Conservation (phyloP, 805 yeast genomes). For the Candida incommunis region DNA sequence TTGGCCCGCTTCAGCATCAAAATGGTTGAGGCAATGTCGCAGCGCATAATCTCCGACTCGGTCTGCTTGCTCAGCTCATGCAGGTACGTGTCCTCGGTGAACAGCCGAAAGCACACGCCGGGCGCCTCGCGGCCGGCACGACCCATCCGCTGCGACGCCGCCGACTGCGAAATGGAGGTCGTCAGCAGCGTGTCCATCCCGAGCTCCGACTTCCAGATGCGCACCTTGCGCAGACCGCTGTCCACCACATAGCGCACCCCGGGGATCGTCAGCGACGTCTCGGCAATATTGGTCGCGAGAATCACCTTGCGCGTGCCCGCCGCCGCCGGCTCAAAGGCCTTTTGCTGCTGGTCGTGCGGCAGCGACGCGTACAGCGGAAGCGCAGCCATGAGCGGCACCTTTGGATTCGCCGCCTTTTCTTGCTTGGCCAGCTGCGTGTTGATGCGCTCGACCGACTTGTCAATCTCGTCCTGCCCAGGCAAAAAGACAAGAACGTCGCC, state of each 20-base stretch:
- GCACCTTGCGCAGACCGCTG: constrained; percentile 82
- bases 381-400: constrained; percentile 59
- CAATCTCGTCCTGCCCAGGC: constrained; percentile 97
- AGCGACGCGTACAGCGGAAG: constrained; percentile 89
- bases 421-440: constrained; percentile 30
- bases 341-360: constrained; percentile 69
- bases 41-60: constrained; percentile 83
- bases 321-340: constrained; percentile 56
- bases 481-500: constrained; percentile 90
- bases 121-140: constrained; percentile 98
- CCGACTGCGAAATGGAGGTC: constrained; percentile 84
- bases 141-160: constrained; percentile 92
- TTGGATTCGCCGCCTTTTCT: constrained; percentile 22
- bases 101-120: constrained; percentile 81
- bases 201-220: constrained; percentile 86
- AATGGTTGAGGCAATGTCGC: constrained; percentile 74
- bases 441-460: constrained; percentile 56
- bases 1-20: constrained; percentile 72
- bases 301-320: constrained; percentile 71
- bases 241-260: constrained; percentile 91
- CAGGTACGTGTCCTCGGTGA: constrained; percentile 54
- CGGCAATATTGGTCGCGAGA: constrained; percentile 91
- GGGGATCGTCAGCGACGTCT: constrained; percentile 90
- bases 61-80: constrained; percentile 55
- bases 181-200: constrained; percentile 89